Evolutionary conservation across 176 grass and related monocot species (phyloP).

Genomic region (Thalia dealbata): DNA sequence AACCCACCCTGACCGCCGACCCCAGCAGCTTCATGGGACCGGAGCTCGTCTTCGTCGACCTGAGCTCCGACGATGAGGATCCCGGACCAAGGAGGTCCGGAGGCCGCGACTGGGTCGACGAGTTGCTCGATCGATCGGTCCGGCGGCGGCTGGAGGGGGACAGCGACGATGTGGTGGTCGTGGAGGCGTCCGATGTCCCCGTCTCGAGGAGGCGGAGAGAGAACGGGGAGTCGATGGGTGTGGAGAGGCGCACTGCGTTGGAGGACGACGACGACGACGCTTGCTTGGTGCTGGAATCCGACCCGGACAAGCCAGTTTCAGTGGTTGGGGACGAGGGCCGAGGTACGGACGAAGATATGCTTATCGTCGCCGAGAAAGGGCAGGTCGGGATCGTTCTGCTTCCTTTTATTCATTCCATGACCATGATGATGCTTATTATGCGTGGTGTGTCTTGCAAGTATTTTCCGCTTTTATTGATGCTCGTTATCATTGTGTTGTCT

Average conservation of each 20-base stretch:
- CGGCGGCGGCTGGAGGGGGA: conserved; percentile 25
- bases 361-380: conserved; percentile 82
- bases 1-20: neutral
- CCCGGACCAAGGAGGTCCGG: neutral
- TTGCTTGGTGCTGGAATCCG: conserved; percentile 59
- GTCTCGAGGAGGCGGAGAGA: conserved; percentile 17
- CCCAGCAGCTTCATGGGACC: conserved; percentile 24
- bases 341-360: conserved; percentile 61
- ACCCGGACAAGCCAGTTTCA: conserved; percentile 38
- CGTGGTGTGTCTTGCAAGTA: conserved; percentile 6
- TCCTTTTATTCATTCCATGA: conserved; percentile 23
- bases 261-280: conserved; percentile 47
- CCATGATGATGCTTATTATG: neutral
- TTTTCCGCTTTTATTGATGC: neutral
- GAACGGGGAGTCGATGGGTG: conserved; percentile 12
- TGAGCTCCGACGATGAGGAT: conserved; percentile 95
- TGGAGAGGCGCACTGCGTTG: neutral
- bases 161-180: conserved; percentile 48
- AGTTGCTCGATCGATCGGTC: conserved; percentile 18
- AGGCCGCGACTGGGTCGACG: conserved; percentile 23
- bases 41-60: conserved; percentile 41
- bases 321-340: conserved; percentile 2
- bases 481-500: neutral
- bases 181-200: conserved; percentile 36
- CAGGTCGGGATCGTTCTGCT: conserved; percentile 33